Conservation (phyloP, 1,284 basidiomycete genomes). For the Thecaphora thlaspeos region DNA sequence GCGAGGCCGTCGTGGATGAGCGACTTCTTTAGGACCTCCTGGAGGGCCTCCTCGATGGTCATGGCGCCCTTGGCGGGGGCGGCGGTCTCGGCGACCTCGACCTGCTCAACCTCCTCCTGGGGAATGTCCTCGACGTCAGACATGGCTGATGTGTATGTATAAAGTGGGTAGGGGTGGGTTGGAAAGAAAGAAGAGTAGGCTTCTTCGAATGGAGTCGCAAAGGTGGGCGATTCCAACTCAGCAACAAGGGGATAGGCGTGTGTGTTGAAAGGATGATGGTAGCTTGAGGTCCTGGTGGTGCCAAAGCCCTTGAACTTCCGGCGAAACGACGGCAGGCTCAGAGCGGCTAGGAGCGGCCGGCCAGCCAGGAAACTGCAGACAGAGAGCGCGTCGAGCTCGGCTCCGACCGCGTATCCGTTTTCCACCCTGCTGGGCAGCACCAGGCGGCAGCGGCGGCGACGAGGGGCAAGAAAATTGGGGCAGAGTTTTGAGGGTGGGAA, state of each 20-base stretch:
- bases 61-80: slow-evolving; percentile 81
- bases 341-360: no score
- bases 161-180: neutral
- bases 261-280: slow-evolving; percentile 3
- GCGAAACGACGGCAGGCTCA: no score
- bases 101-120: slow-evolving; percentile 61
- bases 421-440: no score
- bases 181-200: slow-evolving; percentile 28
- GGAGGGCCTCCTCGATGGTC: slow-evolving; percentile 94
- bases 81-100: slow-evolving; percentile 71
- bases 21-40: slow-evolving; percentile 91
- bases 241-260: slow-evolving; percentile 3
- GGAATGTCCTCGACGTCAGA: slow-evolving; percentile 57
- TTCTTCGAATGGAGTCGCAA: slow-evolving; percentile 56
- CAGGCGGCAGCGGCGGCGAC: no score
- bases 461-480: no score
- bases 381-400: no score
- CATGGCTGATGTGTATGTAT: slow-evolving; percentile 35
- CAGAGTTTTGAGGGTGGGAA: no score
- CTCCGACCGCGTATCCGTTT: no score
- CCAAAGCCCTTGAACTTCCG: no score
- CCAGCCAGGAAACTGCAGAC: no score
- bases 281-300: no score
- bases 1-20: slow-evolving; percentile 97
- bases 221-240: slow-evolving; percentile 37